A percentile compares a stretch with the other conserved stretches of the same genome.
These are phyloP conservation scores for Rhodotorula sp. DNA, from an alignment of 1,284 basidiomycete species.

Conservation along the genomic window DNA sequence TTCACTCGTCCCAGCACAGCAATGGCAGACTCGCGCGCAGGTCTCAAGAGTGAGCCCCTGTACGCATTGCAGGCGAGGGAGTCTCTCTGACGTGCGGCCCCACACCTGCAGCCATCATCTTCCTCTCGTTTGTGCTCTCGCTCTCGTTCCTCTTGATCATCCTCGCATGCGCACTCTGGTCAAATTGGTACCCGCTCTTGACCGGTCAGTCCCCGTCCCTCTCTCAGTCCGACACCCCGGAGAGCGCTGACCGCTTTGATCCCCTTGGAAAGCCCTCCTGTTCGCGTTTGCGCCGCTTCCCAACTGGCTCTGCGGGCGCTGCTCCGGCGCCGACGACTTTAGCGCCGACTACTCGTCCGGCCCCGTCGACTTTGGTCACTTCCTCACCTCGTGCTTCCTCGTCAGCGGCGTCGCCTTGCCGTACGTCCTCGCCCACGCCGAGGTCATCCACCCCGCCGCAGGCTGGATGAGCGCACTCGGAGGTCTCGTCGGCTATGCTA, in stretches of 20 bases:
- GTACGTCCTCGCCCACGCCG: conserved; percentile 85
- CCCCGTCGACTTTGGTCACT: conserved; percentile 87
- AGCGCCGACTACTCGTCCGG: conserved; percentile 60
- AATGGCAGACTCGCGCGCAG: conserved; percentile 30
- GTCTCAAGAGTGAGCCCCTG: conserved; percentile 32
- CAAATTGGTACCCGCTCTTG: conserved; percentile 94
- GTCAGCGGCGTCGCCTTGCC: conserved; percentile 89
- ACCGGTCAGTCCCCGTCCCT: conserved; percentile 69
- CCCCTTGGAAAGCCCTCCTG: conserved; percentile 67
- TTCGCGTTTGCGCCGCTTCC: conserved; percentile 95
- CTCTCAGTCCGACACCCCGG: not conserved
- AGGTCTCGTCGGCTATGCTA: conserved; percentile 91
- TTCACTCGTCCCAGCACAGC: not conserved
- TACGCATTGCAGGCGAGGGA: not conserved
- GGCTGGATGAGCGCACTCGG: conserved; percentile 93
- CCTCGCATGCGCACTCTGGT: conserved; percentile 92
- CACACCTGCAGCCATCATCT: conserved; percentile 69
- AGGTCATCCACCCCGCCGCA: conserved; percentile 78
- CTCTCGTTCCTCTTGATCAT: conserved; percentile 97
- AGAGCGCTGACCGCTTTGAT: not conserved
- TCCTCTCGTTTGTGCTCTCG: conserved; percentile 93
- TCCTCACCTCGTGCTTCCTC: conserved; percentile 85
- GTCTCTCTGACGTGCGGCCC: no score
- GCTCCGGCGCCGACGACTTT: conserved; percentile 57
- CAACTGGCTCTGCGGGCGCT: conserved; percentile 68